These are phyloP conservation scores for Hirsutella thompsonii DNA, from an alignment of 2,329 filamentous ascomycete genomes.

Conservation along the genomic window DNA sequence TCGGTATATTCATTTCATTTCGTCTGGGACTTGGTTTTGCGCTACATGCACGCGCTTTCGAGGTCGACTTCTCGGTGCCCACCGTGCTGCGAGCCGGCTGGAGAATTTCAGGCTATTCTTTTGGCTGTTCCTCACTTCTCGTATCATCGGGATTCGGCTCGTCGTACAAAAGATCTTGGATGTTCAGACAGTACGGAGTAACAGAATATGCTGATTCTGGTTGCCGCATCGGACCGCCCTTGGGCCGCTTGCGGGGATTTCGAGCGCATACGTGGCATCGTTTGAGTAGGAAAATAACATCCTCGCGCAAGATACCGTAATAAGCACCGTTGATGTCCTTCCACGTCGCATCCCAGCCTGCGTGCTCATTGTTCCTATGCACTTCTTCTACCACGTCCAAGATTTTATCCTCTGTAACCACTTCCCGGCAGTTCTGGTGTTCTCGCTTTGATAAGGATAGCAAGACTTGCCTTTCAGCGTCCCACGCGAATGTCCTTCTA, in stretches of 20 bases:
- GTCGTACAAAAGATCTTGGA: not conserved
- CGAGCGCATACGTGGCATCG: slow-evolving; percentile 5
- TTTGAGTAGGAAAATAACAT: slow-evolving; percentile 7
- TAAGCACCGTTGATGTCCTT: slow-evolving; percentile 3
- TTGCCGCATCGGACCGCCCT: not conserved
- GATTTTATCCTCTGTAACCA: slow-evolving; percentile 5
- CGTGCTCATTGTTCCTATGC: slow-evolving; percentile 4
- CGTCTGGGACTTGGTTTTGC: too few relatives aligned
- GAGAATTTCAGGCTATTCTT: not conserved
- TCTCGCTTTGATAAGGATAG: slow-evolving; percentile 1
- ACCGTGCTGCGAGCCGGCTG: too few relatives aligned
- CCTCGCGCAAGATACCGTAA: slow-evolving; percentile 6
- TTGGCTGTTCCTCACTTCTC: not conserved
- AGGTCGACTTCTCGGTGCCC: too few relatives aligned
- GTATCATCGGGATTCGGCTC: not conserved
- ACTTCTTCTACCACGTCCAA: slow-evolving; percentile 3
- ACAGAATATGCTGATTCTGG: too few relatives aligned
- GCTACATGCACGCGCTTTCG: too few relatives aligned
- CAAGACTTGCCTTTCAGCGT: not conserved
- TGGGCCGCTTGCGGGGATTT: not conserved
- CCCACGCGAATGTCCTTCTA: slow-evolving; percentile 5
- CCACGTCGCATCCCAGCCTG: slow-evolving; percentile 8
- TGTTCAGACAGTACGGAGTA: not conserved
- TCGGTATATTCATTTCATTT: too few relatives aligned
- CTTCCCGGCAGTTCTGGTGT: not conserved